Base-by-base conservation (phyloP, 495 filamentous ascomycete species). In the Polyplosphaeria fusca region DNA sequence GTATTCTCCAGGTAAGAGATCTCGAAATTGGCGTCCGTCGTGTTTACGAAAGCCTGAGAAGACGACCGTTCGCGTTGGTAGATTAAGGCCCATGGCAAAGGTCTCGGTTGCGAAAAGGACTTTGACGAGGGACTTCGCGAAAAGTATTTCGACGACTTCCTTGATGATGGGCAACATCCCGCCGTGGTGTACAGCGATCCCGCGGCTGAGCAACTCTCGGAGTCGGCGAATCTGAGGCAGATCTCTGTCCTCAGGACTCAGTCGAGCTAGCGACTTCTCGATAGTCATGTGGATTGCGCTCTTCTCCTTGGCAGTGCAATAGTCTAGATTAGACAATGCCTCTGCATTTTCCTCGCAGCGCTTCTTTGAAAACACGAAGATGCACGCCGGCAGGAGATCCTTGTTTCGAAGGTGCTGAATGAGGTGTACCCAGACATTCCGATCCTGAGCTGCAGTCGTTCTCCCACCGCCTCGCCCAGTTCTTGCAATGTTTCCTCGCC, bases 361-460 rank as follows among this genome's bases (percentile, higher is more conserved):
- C 70, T 88, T 95, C 76, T 97, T 98, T 24, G 92, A 96, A 71
- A 98, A 98, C 41, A 98, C 93, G 70, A 98, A 98, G 55, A 97
- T 92, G 71, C 92, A 96, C 38, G 84, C 89, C 0, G 93, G 93
- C 11, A 98, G 77, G 3, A 98, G 77, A 37, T 82, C 88, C 55
- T 89, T 81, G 66, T 95, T 94, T 64, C 83, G 87, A 47, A 97
- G 78, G 73, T 89, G 87, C 62, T 95, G 88, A 13, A 97, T 88
- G 41, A 98, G 77, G 58, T 94, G 87, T 38, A 98, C 93, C 93
- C 93, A 98, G n/a, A 94, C 77, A 52, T 89, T 97, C 69, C 86
- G 87, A 73, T 98, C 93, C 70, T 98, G 93, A 0, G 89, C 90
- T 52, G 85, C 88, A 14, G 85, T 88, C 5, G 91, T 91, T 47